These are phyloP conservation scores for Avena atlantica DNA, from an alignment of 176 grass and related monocot species.

Conservation along the genomic window DNA sequence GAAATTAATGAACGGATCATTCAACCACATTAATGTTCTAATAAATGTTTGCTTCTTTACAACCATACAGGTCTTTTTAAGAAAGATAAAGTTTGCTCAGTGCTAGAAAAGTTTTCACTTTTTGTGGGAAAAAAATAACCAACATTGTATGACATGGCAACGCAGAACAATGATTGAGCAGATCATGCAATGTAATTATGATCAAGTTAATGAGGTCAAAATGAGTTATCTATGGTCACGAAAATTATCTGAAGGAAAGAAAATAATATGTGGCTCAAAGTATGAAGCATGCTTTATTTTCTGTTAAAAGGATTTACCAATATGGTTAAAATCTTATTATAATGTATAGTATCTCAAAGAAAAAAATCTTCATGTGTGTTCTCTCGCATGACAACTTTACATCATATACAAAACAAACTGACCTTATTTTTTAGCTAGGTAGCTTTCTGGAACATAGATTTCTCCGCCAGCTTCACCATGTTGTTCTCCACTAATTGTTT, in stretches of 20 bases:
- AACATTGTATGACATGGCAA: neutral
- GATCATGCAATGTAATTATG: conserved; percentile 9
- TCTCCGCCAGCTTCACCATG: conserved; percentile 97
- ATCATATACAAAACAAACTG: conserved; percentile 41
- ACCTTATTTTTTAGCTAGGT: conserved; percentile 71
- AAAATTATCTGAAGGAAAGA: neutral
- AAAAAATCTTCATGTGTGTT: neutral
- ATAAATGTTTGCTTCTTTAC: neutral
- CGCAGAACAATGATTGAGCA: neutral
- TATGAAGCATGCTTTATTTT: conserved; percentile 2
- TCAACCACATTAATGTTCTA: neutral
- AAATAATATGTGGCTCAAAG: conserved; percentile 11
- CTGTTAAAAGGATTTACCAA: neutral
- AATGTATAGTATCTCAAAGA: conserved; percentile 2
- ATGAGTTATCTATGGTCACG: neutral
- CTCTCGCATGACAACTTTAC: conserved; percentile 15
- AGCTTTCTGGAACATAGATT: conserved; percentile 93
- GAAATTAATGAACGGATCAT: neutral
- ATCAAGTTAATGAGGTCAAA: neutral
- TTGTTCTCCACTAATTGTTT: conserved; percentile 92
- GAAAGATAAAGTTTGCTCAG: conserved; percentile 14
- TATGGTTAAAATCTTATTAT: neutral
- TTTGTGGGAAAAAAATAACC: neutral
- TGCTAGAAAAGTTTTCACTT: conserved; percentile 1
- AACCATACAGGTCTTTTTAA: neutral